These are phyloP conservation scores for Chenopodium suecicum DNA, from an alignment of 148 eudicot genomes.

Conservation along the genomic window DNA sequence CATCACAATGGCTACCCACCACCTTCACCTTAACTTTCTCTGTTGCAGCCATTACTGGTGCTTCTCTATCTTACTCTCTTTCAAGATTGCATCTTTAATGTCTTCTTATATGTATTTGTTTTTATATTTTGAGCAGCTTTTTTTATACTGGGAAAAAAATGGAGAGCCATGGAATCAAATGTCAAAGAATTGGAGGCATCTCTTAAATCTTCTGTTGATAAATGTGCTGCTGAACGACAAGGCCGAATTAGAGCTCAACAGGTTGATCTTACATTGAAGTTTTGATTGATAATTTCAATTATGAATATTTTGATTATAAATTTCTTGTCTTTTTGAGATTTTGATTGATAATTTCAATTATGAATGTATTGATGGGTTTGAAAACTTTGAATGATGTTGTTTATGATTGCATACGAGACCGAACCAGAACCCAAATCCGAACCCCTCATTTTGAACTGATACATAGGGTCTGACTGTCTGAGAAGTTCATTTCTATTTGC, in stretches of 20 bases:
- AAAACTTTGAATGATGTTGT: background rate
- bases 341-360: background rate
- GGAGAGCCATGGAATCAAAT: slow-evolving; percentile 37
- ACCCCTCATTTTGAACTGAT: too few relatives aligned
- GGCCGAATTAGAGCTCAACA: slow-evolving; percentile 89
- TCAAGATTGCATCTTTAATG: background rate
- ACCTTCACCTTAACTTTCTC: slow-evolving; percentile 37
- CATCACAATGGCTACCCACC: slow-evolving; percentile 43
- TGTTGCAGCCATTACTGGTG: slow-evolving; percentile 43
- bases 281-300: background rate
- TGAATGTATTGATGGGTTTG: background rate
- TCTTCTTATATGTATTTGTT: background rate
- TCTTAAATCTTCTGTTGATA: slow-evolving; percentile 42
- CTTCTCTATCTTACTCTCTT: background rate
- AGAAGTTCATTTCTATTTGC: background rate
- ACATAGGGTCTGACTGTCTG: too few relatives aligned
- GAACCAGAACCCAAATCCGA: too few relatives aligned
- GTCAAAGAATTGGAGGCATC: slow-evolving; percentile 53
- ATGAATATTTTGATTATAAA: background rate
- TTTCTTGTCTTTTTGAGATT: background rate
- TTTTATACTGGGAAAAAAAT: slow-evolving; percentile 46
- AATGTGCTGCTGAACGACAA: slow-evolving; percentile 77
- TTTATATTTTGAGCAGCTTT: slow-evolving; percentile 21
- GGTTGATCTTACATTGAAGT: slow-evolving; percentile 32
- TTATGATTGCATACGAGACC: too few relatives aligned